Percentiles rank a stretch among this genome's conserved stretches.
These are phyloP conservation scores for Penicillium occitanis DNA, from an alignment of 2,329 filamentous ascomycete species.

Conservation along the genomic window DNA sequence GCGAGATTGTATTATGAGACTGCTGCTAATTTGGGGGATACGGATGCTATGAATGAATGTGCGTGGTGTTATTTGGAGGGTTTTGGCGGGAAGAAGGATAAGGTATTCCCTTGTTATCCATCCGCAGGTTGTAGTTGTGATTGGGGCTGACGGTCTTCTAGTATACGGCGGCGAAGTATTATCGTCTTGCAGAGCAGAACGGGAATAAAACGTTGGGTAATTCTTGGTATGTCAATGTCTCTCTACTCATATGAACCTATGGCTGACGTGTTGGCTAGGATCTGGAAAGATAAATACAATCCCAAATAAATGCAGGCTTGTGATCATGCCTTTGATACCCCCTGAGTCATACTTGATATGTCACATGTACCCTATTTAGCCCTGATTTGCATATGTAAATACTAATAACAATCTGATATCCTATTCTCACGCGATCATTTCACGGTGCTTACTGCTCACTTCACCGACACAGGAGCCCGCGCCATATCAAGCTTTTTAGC, in stretches of 20 bases:
- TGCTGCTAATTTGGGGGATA: conserved; percentile 92
- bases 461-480: conserved; percentile 29
- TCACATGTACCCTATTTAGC: background rate
- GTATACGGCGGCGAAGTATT: conserved; percentile 75
- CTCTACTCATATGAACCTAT: background rate
- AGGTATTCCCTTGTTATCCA: conserved; percentile 57
- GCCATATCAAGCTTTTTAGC: conserved; percentile 51
- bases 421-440: background rate
- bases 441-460: background rate
- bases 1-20: conserved; percentile 95
- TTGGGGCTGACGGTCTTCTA: conserved; percentile 19
- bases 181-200: conserved; percentile 83
- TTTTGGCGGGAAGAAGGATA: conserved; percentile 97
- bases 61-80: conserved; percentile 95
- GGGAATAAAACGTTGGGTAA: conserved; percentile 91
- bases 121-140: background rate
- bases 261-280: conserved; percentile 57
- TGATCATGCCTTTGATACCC: background rate
- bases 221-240: conserved; percentile 71
- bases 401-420: background rate
- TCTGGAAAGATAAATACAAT: conserved; percentile 96
- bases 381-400: background rate
- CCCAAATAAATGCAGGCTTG: conserved; percentile 42
- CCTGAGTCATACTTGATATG: background rate
- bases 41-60: conserved; percentile 95